Evolutionary conservation across 176 grass and related monocot species (phyloP).

Genomic region (Bromus sterilis): DNA sequence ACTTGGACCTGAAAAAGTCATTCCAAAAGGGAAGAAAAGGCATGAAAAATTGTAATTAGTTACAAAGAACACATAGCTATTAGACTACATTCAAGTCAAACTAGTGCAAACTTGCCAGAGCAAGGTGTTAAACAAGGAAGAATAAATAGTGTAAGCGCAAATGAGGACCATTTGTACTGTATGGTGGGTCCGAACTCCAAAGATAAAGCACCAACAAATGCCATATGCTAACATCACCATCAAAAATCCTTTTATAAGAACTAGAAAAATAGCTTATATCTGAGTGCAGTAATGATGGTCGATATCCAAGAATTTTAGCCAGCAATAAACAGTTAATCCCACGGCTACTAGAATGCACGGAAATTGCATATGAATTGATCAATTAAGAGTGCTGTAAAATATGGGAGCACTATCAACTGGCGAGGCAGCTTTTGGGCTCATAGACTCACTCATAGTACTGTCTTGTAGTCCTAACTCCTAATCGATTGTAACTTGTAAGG

Average conservation of each 20-base stretch:
- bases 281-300: background rate
- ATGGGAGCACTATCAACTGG: background rate
- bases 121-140: background rate
- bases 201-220: background rate
- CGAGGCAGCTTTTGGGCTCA: background rate
- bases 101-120: background rate
- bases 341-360: background rate
- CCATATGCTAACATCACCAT: background rate
- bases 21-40: background rate
- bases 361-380: background rate
- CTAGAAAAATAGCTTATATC: background rate
- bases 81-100: background rate
- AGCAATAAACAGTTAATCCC: background rate
- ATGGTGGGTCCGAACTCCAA: background rate
- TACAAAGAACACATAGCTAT: background rate
- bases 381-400: background rate
- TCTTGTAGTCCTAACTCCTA: constrained; percentile 13
- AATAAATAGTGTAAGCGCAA: background rate
- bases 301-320: background rate
- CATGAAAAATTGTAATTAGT: background rate
- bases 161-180: background rate
- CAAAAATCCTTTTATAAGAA: background rate
- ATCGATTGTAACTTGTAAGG: background rate
- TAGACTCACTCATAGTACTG: constrained; percentile 16
- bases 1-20: constrained; percentile 43